phyloP scores from a whole-genome alignment of 2,329 filamentous ascomycete genomes.

The Dactylellina parvicollis region DNA sequence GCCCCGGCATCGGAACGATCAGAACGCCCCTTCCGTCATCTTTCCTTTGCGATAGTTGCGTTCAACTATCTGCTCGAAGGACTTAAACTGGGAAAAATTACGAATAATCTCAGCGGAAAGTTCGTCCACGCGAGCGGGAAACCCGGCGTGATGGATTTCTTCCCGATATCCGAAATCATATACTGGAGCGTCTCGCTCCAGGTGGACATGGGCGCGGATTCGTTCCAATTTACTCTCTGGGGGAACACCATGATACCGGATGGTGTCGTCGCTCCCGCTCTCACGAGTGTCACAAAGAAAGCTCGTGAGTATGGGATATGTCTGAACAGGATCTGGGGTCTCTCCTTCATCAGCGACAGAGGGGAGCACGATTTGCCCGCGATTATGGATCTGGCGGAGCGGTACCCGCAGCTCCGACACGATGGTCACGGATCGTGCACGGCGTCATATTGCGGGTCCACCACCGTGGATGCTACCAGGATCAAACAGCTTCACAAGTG shows the following conservation, averaged over 20 bases:
- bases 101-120: neutral
- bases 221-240: neutral
- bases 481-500: constrained; percentile 31
- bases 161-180: constrained; percentile 23
- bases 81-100: neutral
- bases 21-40: neutral
- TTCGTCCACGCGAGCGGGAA: neutral
- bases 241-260: constrained; percentile 39
- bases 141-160: constrained; percentile 4
- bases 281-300: constrained; percentile 6
- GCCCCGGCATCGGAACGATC: neutral
- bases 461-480: constrained; percentile 18
- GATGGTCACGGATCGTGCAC: constrained; percentile 22
- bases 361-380: constrained; percentile 30
- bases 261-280: constrained; percentile 7
- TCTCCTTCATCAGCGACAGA: constrained; percentile 18
- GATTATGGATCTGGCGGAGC: constrained; percentile 19
- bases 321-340: constrained; percentile 16
- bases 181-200: constrained; percentile 22
- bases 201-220: neutral
- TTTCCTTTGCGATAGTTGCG: constrained; percentile 2
- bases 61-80: constrained; percentile 23
- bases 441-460: constrained; percentile 14
- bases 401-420: constrained; percentile 16
- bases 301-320: constrained; percentile 21